A percentile compares a stretch with the other conserved stretches of the same genome.
Evolutionary conservation across 805 yeast species (phyloP).

Genomic region (Sugiyamaella lignohabitans): DNA sequence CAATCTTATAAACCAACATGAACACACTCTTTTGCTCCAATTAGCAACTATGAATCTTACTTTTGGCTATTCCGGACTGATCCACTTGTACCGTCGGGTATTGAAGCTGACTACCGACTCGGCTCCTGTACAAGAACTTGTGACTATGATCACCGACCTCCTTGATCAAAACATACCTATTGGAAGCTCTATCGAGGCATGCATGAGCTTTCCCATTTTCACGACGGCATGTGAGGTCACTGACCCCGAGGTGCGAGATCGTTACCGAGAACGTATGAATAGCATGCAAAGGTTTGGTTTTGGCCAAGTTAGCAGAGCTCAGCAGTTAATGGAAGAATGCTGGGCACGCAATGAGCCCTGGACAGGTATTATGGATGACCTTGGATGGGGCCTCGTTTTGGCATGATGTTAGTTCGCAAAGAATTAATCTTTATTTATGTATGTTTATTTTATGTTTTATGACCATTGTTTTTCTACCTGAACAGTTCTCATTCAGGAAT

Average conservation of each 20-base stretch:
- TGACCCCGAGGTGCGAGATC: conserved; percentile 33
- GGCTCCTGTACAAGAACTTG: conserved; percentile 42
- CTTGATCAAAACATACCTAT: conserved; percentile 38
- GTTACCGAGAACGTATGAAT: conserved; percentile 37
- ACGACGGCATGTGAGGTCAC: conserved; percentile 54
- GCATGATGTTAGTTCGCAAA: conserved; percentile 27
- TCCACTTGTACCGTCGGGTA: conserved; percentile 53
- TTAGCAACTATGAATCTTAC: conserved; percentile 44
- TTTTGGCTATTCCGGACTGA: conserved; percentile 47
- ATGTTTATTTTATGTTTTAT: not conserved
- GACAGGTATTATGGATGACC: conserved; percentile 40
- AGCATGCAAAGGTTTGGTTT: conserved; percentile 40
- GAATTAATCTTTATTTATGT: not conserved
- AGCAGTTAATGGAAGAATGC: conserved; percentile 43
- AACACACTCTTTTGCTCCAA: conserved; percentile 20
- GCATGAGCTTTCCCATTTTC: conserved; percentile 49
- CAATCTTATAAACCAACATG: conserved; percentile 1
- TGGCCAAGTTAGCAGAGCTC: conserved; percentile 40
- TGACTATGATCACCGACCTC: conserved; percentile 36
- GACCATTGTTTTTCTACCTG: not conserved
- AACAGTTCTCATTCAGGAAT: too few relatives aligned
- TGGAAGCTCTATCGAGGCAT: conserved; percentile 46
- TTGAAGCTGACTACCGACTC: conserved; percentile 42
- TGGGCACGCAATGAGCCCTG: conserved; percentile 52
- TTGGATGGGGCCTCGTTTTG: conserved; percentile 42